A percentile compares a stretch with the other conserved stretches of the same genome.
phyloP scores from a whole-genome alignment of 2,329 filamentous ascomycete species.

The Alternaria solani region DNA sequence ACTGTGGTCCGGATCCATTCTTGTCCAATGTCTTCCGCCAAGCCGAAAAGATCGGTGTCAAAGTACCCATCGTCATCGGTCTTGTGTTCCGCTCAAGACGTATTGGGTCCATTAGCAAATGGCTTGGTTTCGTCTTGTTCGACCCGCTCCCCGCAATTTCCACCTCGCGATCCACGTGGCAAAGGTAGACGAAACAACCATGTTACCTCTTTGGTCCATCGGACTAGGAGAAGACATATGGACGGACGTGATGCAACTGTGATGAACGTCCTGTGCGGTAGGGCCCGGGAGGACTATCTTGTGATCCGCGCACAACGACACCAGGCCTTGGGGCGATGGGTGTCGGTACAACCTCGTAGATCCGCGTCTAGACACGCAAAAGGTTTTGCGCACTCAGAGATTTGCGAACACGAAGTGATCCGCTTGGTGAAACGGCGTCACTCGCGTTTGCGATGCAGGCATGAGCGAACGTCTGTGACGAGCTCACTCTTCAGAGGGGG shows the following conservation, averaged over 20 bases:
- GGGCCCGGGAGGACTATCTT: neutral
- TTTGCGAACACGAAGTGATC: conserved; percentile 1
- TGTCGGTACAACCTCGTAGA: neutral
- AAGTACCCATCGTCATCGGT: conserved; percentile 1
- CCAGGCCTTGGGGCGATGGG: neutral
- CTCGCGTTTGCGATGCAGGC: conserved; percentile 1
- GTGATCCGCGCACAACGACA: conserved; percentile 6
- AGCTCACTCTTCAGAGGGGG: conserved; percentile 2
- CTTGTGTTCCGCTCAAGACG: neutral
- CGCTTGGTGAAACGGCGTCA: conserved; percentile 2
- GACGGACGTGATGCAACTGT: conserved; percentile 1
- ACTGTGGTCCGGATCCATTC: neutral
- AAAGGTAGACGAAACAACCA: conserved; percentile 6
- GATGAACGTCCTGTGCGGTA: neutral
- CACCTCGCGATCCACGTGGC: neutral
- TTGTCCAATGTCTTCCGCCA: neutral
- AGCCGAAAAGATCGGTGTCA: neutral
- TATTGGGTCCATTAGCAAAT: neutral
- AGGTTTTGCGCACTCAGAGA: neutral
- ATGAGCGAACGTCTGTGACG: conserved; percentile 4
- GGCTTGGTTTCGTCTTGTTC: conserved; percentile 6
- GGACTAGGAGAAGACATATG: neutral
- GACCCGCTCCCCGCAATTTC: conserved; percentile 5
- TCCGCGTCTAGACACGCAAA: conserved; percentile 3
- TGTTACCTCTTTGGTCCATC: conserved; percentile 1